phyloP scores from a whole-genome alignment of 495 filamentous ascomycete species.

The Penicillium tannophilum region DNA sequence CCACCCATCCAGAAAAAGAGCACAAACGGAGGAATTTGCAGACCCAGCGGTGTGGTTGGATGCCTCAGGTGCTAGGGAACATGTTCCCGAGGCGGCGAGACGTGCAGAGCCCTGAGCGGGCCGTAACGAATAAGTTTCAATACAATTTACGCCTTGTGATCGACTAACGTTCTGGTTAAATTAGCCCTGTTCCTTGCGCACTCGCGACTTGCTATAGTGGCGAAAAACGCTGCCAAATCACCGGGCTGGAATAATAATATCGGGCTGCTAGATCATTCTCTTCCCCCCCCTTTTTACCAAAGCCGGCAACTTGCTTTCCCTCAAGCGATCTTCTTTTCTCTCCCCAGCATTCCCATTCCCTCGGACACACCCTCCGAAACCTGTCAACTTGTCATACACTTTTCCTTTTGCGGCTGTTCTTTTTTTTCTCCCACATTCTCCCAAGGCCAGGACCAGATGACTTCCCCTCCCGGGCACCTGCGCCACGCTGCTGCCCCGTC shows the following conservation, averaged over 20 bases:
- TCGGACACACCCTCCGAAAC: not conserved
- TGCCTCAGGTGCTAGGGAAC: not conserved
- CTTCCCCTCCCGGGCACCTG: slow-evolving; percentile 13
- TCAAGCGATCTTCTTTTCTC: slow-evolving; percentile 3
- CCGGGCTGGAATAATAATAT: slow-evolving; percentile 22
- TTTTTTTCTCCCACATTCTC: not conserved
- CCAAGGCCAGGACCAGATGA: slow-evolving; percentile 3
- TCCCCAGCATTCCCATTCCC: not conserved
- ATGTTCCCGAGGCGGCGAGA: not conserved
- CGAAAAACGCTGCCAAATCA: slow-evolving; percentile 27
- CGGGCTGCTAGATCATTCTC: slow-evolving; percentile 14
- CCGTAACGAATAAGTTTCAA: slow-evolving; percentile 20
- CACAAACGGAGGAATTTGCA: not conserved
- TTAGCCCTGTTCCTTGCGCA: slow-evolving; percentile 26
- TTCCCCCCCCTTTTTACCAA: slow-evolving; percentile 25
- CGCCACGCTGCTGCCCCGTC: slow-evolving; percentile 19
- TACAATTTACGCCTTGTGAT: slow-evolving; percentile 22
- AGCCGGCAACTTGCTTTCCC: slow-evolving; percentile 1
- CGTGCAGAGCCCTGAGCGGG: slow-evolving; percentile 6
- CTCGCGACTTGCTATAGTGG: slow-evolving; percentile 24
- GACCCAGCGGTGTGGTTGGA: slow-evolving; percentile 2
- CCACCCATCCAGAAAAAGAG: not conserved
- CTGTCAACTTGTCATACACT: slow-evolving; percentile 4
- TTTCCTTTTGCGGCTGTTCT: not conserved
- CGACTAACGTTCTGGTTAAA: slow-evolving; percentile 21